Evolutionary conservation across 139 green algal genomes (phyloP).

Genomic region (Micromonas pusilla): DNA sequence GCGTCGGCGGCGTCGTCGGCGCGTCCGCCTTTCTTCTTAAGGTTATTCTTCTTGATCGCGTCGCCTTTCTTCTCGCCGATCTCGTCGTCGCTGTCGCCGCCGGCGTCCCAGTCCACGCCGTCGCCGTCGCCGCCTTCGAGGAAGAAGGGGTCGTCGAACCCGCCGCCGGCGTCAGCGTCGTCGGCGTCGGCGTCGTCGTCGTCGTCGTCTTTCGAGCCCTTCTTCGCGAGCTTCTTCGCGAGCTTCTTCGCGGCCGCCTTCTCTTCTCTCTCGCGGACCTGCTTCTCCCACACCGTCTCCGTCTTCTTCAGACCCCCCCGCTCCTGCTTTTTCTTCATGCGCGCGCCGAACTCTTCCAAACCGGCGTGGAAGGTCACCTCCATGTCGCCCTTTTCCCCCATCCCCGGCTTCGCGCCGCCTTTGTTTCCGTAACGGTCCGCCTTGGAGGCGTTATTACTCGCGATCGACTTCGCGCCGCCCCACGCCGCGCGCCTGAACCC

Average conservation of each 20-base stretch:
- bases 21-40: neutral
- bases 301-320: constrained; percentile 41
- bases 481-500: neutral
- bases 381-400: constrained; percentile 40
- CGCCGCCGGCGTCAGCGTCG: constrained; percentile 23
- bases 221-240: constrained; percentile 31
- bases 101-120: constrained; percentile 9
- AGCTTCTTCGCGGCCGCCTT: constrained; percentile 27
- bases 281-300: constrained; percentile 79
- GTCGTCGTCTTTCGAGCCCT: constrained; percentile 32
- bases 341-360: constrained; percentile 64
- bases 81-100: neutral
- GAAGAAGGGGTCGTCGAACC: constrained; percentile 83
- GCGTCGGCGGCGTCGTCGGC: neutral
- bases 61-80: constrained; percentile 18
- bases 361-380: constrained; percentile 54
- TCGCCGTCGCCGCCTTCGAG: constrained; percentile 25
- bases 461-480: neutral
- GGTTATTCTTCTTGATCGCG: constrained; percentile 26
- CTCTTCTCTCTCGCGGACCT: constrained; percentile 49
- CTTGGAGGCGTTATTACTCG: neutral
- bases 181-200: constrained; percentile 32
- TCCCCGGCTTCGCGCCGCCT: constrained; percentile 8
- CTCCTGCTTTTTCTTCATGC: constrained; percentile 57
- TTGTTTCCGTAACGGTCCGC: constrained; percentile 11